Evolutionary conservation across 2,329 filamentous ascomycete species (phyloP).

Genomic region (Pseudogymnoascus sp.): DNA sequence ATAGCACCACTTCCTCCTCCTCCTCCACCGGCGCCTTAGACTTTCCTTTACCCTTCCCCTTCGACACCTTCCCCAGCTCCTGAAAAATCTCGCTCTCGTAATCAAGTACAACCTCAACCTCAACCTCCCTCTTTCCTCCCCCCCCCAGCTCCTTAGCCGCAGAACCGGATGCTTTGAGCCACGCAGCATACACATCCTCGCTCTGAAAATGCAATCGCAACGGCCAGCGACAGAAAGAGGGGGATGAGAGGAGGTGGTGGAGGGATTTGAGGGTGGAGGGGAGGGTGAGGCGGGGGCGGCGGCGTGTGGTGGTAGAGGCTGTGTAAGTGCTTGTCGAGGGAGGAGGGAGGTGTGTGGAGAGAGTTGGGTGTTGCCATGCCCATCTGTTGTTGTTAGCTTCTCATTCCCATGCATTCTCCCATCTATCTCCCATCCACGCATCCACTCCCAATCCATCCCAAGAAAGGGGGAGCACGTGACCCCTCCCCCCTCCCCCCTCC

Average conservation of each 20-base stretch:
- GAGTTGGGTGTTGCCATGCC: conserved; percentile 81
- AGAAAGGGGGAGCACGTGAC: conserved; percentile 9
- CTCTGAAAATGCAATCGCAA: conserved; percentile 72
- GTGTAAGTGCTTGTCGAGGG: too few relatives aligned
- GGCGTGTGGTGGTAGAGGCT: too few relatives aligned
- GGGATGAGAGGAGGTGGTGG: conserved; percentile 68
- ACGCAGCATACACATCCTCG: conserved; percentile 57
- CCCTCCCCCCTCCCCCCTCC: neutral
- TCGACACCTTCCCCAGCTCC: neutral
- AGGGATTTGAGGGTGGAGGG: conserved; percentile 68
- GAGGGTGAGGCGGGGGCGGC: conserved; percentile 51
- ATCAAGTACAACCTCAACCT: neutral
- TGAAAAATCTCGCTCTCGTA: neutral
- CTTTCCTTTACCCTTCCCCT: too few relatives aligned
- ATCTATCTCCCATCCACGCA: neutral
- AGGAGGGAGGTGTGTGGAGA: conserved; percentile 67
- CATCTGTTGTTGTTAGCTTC: conserved; percentile 47
- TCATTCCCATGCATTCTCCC: neutral
- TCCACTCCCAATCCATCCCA: neutral
- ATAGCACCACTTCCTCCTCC: neutral
- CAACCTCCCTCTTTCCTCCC: too few relatives aligned
- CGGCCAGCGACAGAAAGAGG: conserved; percentile 77
- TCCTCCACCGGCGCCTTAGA: neutral
- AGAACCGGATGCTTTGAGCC: conserved; percentile 39
- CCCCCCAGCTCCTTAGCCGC: neutral